A percentile compares a stretch with the other conserved stretches of the same genome.
Evolutionary conservation across 306 rosid species (phyloP).

Genomic region (Malus orientalis): DNA sequence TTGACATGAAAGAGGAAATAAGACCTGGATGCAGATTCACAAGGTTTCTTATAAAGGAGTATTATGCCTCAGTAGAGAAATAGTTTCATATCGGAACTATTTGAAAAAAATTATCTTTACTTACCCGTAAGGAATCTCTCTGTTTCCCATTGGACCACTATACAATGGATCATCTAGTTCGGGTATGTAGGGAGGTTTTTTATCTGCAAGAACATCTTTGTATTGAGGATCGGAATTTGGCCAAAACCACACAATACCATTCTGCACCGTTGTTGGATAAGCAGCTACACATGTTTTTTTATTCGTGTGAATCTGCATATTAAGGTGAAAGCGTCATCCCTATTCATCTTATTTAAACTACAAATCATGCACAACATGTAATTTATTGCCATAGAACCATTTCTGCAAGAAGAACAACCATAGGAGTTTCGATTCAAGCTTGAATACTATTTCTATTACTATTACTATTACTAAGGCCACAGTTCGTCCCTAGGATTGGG

Average conservation of each 20-base stretch:
- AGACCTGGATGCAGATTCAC: not conserved
- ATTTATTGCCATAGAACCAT: not conserved
- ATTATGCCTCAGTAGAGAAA: not conserved
- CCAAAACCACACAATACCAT: conserved; percentile 83
- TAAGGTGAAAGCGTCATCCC: conserved; percentile 13
- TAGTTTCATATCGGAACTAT: not conserved
- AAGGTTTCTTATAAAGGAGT: not conserved
- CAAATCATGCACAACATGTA: not conserved
- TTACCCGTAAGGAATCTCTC: conserved; percentile 83
- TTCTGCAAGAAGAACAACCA: not conserved
- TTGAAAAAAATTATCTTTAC: not conserved
- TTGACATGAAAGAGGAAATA: not conserved
- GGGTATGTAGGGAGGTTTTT: conserved; percentile 57
- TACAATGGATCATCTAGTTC: conserved; percentile 72
- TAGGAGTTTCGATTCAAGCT: not conserved
- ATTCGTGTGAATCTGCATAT: conserved; percentile 57
- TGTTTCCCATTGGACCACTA: conserved; percentile 44
- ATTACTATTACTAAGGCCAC: not conserved
- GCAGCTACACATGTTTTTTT: conserved; percentile 75
- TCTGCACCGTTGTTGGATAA: conserved; percentile 74
- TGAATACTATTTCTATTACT: not conserved
- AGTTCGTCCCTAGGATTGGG: not conserved
- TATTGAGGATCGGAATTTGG: conserved; percentile 57
- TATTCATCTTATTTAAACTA: not conserved
- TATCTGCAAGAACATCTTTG: conserved; percentile 51